Evolutionary conservation across 371 early-diverging fungal genomes (phyloP).

Genomic region (Mucor irregularis): DNA sequence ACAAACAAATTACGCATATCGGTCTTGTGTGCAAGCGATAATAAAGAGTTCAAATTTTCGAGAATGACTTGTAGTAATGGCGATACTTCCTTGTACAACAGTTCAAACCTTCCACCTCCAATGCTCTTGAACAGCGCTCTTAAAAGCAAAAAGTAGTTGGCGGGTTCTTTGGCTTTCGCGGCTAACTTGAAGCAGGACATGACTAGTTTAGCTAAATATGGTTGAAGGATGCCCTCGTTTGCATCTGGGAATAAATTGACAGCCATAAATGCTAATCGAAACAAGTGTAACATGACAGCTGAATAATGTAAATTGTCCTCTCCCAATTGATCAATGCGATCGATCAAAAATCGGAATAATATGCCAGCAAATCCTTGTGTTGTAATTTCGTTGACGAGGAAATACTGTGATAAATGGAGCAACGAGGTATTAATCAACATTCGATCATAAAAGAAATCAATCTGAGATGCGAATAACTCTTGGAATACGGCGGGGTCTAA

Average conservation of each 20-base stretch:
- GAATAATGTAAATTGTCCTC: slow-evolving; percentile 75
- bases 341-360: slow-evolving; percentile 76
- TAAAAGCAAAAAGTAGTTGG: slow-evolving; percentile 90
- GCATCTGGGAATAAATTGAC: slow-evolving; percentile 90
- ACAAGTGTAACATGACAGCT: slow-evolving; percentile 84
- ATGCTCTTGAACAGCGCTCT: slow-evolving; percentile 91
- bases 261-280: slow-evolving; percentile 94
- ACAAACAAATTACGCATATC: slow-evolving; percentile 88
- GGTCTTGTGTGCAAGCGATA: slow-evolving; percentile 79
- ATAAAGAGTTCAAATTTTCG: slow-evolving; percentile 83
- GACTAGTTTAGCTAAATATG: slow-evolving; percentile 89
- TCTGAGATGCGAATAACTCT: slow-evolving; percentile 90
- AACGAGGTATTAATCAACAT: slow-evolving; percentile 81
- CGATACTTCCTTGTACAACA: slow-evolving; percentile 86
- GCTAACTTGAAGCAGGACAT: slow-evolving; percentile 85
- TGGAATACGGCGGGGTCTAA: slow-evolving; percentile 94
- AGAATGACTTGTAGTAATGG: slow-evolving; percentile 90
- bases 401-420: slow-evolving; percentile 86
- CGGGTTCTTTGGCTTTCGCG: slow-evolving; percentile 80
- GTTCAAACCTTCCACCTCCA: slow-evolving; percentile 65
- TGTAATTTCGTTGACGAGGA: slow-evolving; percentile 80
- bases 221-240: slow-evolving; percentile 89
- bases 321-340: slow-evolving; percentile 84
- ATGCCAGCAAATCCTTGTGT: slow-evolving; percentile 82
- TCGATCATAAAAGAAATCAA: slow-evolving; percentile 83